Evolutionary conservation across 148 eudicot genomes (phyloP).

Genomic region (Camellia japonica): DNA sequence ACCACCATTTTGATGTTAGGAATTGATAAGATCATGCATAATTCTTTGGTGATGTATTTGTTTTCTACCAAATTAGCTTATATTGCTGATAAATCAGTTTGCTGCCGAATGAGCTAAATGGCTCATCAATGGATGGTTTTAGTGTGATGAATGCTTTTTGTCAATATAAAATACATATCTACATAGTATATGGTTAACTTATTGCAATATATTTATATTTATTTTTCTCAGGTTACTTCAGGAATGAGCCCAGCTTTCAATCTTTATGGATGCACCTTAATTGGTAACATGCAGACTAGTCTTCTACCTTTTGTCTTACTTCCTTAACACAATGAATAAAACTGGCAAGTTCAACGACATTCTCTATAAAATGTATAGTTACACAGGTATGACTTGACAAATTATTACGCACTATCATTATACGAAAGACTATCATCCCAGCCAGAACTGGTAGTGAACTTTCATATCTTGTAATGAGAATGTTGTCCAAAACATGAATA

Average conservation of each 20-base stretch:
- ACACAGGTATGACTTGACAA: background rate
- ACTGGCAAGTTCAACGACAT: background rate
- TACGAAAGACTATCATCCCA: background rate
- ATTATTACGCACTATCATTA: background rate
- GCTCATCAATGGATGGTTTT: background rate
- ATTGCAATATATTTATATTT: background rate
- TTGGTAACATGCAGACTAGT: constrained; percentile 45
- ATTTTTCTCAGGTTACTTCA: constrained; percentile 66
- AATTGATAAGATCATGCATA: background rate
- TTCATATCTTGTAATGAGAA: background rate
- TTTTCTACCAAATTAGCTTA: background rate
- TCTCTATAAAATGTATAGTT: background rate
- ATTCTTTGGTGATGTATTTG: background rate
- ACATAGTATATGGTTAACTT: background rate
- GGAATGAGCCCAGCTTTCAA: constrained; percentile 98
- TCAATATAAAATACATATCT: background rate
- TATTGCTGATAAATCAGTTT: background rate
- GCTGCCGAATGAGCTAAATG: background rate
- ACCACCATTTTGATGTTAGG: background rate
- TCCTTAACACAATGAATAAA: background rate
- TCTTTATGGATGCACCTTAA: constrained; percentile 92
- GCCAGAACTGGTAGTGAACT: background rate
- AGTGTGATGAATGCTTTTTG: background rate
- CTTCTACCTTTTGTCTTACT: constrained; percentile 2
- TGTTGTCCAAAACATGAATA: background rate